Evolutionary conservation across 2,329 filamentous ascomycete genomes (phyloP), one percentile per base, ranked within the genome.

Genomic region (Fusarium sp.): DNA sequence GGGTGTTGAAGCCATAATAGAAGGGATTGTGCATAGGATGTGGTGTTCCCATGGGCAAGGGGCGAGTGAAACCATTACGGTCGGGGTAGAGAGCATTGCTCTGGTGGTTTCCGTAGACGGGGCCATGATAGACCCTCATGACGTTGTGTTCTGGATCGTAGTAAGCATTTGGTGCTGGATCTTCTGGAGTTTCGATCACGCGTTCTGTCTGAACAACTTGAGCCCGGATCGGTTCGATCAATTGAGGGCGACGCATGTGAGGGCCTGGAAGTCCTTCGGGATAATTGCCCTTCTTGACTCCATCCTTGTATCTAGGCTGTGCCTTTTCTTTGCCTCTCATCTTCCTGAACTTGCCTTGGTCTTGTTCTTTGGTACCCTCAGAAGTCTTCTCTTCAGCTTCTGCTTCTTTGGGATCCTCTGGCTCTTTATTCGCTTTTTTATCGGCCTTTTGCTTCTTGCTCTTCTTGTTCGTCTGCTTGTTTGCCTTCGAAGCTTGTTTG

Each of bases 161-260:
- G 72, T 86, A 90, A 43, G 88, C 86, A 70, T 90, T 90, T 14
- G 87, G 88, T 3, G 81, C 80, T 11, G 87, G 87, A 65, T 89
- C 87, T 44, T 83, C 78, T 6, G 80, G 78, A 3, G 77, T 79
- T 69, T 89, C 86, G 21, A 89, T 77, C 4, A 86, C 81, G 64
- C 88, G 84, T 72, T 90, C 87, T 3, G 87, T 81, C 55, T 87
- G 82, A 34, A 89, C 75, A 19, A 87, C 81, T 49, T 85, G 81
- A 26, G 84, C 80, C 26, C 81, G 80, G 42, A 83, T 78, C 4
- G 85, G 84, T 68, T 84, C 77, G 44, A 89, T 79, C 52, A 84
- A 79, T 45, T 85, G 81, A 1, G 84, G 82, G 7, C 77, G 77
- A 52, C 78, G 80, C 19, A 77, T 70, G 49, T 79, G 72, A 9